Evolutionary conservation across 2,329 filamentous ascomycete species (phyloP).

Genomic region (Botryotinia calthae): DNA sequence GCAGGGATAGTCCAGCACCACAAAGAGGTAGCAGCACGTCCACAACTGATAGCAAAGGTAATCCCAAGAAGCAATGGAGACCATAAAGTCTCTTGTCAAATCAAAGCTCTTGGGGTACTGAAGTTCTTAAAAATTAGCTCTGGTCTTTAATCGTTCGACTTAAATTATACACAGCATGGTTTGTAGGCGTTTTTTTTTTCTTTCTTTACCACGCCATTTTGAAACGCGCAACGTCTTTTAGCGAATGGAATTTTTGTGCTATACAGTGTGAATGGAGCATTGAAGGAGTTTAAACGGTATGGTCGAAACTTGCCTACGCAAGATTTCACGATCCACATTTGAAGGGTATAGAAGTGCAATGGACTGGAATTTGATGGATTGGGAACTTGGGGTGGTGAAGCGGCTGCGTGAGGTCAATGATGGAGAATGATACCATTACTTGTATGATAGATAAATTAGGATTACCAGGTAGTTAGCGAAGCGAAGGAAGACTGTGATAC

Average conservation of each 20-base stretch:
- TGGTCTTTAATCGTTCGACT: slow-evolving; percentile 3
- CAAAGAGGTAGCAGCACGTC: slow-evolving; percentile 28
- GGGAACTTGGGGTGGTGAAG: background rate
- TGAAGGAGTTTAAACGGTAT: slow-evolving; percentile 12
- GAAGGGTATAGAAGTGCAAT: background rate
- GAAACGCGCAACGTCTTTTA: slow-evolving; percentile 16
- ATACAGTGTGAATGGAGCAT: slow-evolving; percentile 12
- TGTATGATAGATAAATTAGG: slow-evolving; percentile 20
- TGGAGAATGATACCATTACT: slow-evolving; percentile 21
- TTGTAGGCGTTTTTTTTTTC: background rate
- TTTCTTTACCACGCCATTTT: slow-evolving; percentile 12
- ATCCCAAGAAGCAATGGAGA: slow-evolving; percentile 32
- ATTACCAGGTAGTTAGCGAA: slow-evolving; percentile 7
- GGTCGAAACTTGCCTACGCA: slow-evolving; percentile 9
- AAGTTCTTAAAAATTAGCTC: background rate
- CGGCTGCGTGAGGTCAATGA: background rate
- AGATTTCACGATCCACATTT: slow-evolving; percentile 16
- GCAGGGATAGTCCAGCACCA: slow-evolving; percentile 51
- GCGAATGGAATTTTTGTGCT: slow-evolving; percentile 16
- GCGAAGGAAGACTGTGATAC: slow-evolving; percentile 21
- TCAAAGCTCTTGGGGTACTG: background rate
- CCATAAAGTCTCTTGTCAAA: slow-evolving; percentile 15
- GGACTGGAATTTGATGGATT: background rate
- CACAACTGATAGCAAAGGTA: slow-evolving; percentile 32
- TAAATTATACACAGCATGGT: slow-evolving; percentile 5